phyloP scores from a whole-genome alignment of 257 asterid genomes.

The Nicotiana obtusifolia region DNA sequence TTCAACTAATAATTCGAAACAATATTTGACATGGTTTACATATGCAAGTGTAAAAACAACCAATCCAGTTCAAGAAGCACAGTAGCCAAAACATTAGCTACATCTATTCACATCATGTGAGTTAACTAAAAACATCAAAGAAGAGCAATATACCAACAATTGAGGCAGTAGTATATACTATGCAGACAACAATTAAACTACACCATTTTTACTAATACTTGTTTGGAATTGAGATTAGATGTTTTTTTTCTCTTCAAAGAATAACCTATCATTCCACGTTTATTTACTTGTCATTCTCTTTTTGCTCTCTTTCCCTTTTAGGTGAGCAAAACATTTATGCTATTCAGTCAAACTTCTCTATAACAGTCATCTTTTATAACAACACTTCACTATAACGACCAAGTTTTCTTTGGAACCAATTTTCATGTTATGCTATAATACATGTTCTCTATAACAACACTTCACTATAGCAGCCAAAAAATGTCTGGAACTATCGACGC shows the following conservation, averaged over 20 bases:
- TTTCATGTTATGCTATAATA: too few relatives aligned
- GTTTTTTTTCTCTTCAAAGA: background rate
- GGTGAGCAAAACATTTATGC: background rate
- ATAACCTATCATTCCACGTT: background rate
- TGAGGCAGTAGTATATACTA: background rate
- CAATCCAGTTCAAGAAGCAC: background rate
- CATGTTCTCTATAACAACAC: too few relatives aligned
- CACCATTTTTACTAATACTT: background rate
- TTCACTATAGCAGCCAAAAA: too few relatives aligned
- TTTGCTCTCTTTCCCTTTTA: background rate
- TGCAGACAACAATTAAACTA: background rate
- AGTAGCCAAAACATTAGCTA: background rate
- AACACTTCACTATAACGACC: too few relatives aligned
- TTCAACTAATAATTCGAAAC: background rate
- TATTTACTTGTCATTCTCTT: background rate
- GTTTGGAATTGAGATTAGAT: background rate
- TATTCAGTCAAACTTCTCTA: too few relatives aligned
- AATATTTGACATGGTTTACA: background rate
- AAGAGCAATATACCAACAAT: background rate
- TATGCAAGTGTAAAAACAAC: background rate
- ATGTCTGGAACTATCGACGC: too few relatives aligned
- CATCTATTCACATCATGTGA: background rate
- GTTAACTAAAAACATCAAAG: background rate
- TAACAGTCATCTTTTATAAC: too few relatives aligned
- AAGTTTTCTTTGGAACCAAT: too few relatives aligned